A percentile compares a stretch with the other conserved stretches of the same genome.
Conservation (phyloP, 306 rosid genomes). For the Begonia fuchsioides region DNA sequence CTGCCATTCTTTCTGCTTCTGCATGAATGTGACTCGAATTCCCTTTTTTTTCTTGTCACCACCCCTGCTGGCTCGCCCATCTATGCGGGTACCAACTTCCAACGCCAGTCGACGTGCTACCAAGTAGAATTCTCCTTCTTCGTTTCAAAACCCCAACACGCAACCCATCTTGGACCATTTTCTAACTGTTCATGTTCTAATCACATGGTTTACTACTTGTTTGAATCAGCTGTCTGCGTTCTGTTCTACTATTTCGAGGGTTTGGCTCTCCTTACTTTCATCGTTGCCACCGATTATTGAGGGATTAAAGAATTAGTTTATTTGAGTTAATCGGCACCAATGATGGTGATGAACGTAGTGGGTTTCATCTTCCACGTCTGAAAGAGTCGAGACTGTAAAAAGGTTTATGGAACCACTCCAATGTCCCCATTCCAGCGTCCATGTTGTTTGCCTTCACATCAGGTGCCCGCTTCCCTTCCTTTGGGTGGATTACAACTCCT, state of each 20-base stretch:
- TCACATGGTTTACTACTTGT: neutral
- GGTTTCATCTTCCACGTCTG: constrained; percentile 74
- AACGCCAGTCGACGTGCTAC: neutral
- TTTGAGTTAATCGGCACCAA: constrained; percentile 23
- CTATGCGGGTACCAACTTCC: constrained; percentile 1
- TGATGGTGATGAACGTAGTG: constrained; percentile 23
- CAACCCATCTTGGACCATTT: neutral
- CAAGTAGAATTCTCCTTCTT: neutral
- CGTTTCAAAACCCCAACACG: neutral
- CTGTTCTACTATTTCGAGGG: neutral
- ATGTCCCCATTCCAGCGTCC: constrained; percentile 37
- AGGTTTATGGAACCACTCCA: constrained; percentile 28
- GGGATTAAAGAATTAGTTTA: constrained; percentile 13
- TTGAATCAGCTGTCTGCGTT: too few species aligned
- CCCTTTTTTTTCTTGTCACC: too few species aligned
- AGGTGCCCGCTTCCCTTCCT: constrained; percentile 26
- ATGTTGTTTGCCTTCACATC: constrained; percentile 27
- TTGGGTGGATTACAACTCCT: constrained; percentile 98
- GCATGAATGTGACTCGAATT: too few species aligned
- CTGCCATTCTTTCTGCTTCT: too few species aligned
- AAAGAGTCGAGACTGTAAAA: constrained; percentile 44
- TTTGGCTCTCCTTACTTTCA: neutral
- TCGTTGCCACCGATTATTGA: constrained; percentile 7
- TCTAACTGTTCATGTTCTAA: neutral
- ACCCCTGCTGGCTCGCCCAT: neutral